A percentile compares a stretch with the other conserved stretches of the same genome.
phyloP scores from a whole-genome alignment of 2,329 filamentous ascomycete genomes.

The Xylaria sp. region DNA sequence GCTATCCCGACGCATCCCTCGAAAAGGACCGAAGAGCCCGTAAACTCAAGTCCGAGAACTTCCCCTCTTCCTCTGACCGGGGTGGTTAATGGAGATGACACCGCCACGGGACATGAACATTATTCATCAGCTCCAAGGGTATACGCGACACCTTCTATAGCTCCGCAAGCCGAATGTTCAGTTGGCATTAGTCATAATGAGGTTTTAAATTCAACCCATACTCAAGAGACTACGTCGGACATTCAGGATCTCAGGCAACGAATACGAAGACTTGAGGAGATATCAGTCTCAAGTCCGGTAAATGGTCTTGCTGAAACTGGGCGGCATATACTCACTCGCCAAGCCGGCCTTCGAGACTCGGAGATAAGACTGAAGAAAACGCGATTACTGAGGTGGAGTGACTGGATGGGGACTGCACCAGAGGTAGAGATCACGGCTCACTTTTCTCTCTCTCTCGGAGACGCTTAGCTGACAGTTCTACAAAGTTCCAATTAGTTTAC shows the following conservation, averaged over 20 bases:
- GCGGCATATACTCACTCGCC: constrained; percentile 43
- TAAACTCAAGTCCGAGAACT: constrained; percentile 29
- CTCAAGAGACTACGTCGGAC: constrained; percentile 32
- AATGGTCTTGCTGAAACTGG: constrained; percentile 39
- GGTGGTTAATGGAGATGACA: background rate
- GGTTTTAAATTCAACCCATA: constrained; percentile 8
- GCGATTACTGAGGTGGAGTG: constrained; percentile 50
- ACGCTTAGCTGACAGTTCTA: constrained; percentile 21
- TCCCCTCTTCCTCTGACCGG: constrained; percentile 6
- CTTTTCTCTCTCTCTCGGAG: background rate
- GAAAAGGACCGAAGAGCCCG: constrained; percentile 4
- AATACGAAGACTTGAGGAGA: constrained; percentile 40
- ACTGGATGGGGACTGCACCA: constrained; percentile 48
- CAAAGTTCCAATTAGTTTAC: constrained; percentile 48
- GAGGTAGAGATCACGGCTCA: constrained; percentile 45
- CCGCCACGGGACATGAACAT: background rate
- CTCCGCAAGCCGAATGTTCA: background rate
- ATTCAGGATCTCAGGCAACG: constrained; percentile 39
- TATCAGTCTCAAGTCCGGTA: constrained; percentile 35
- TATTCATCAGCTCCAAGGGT: background rate
- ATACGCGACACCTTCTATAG: background rate
- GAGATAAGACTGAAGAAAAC: constrained; percentile 53
- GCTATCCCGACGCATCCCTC: constrained; percentile 7
- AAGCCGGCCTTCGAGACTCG: constrained; percentile 42
- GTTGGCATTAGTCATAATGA: background rate